Evolutionary conservation across 306 rosid species (phyloP).

Genomic region (Acmispon strigosus): DNA sequence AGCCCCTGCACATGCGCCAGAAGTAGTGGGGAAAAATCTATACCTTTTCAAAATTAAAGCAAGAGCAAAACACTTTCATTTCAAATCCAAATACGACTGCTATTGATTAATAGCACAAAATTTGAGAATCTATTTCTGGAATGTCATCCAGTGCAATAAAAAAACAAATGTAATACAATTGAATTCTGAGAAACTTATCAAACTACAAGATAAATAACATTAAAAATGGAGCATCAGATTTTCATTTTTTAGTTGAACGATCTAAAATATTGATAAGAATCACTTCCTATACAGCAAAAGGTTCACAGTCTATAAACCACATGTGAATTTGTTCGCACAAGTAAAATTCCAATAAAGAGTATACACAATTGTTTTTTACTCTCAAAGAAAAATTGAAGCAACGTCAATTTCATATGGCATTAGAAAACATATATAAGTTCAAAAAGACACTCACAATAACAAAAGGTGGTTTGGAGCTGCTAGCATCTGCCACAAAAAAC

Average conservation of each 20-base stretch:
- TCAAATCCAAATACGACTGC: neutral
- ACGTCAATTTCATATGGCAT: neutral
- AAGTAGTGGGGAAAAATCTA: neutral
- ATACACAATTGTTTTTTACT: neutral
- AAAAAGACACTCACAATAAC: constrained; percentile 60
- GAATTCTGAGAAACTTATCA: constrained; percentile 4
- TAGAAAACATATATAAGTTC: constrained; percentile 6
- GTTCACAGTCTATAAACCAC: constrained; percentile 2
- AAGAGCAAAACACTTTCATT: constrained; percentile 2
- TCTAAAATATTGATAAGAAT: neutral
- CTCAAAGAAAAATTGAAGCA: neutral
- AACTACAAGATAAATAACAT: neutral
- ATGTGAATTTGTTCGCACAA: neutral
- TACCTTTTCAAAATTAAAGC: constrained; percentile 2
- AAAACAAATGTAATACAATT: neutral
- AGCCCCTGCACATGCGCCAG: neutral
- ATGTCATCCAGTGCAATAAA: neutral
- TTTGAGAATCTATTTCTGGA: constrained; percentile 1
- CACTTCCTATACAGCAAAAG: constrained; percentile 2
- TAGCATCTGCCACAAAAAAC: constrained; percentile 72
- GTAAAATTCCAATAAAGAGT: neutral
- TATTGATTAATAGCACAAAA: neutral
- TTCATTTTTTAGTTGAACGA: neutral
- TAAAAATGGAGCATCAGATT: neutral
- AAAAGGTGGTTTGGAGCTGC: constrained; percentile 78